Percentiles rank a stretch among this genome's conserved stretches.
These are phyloP conservation scores for Eucalyptus pauciflora DNA, from an alignment of 345 rosid genomes.

Conservation along the genomic window DNA sequence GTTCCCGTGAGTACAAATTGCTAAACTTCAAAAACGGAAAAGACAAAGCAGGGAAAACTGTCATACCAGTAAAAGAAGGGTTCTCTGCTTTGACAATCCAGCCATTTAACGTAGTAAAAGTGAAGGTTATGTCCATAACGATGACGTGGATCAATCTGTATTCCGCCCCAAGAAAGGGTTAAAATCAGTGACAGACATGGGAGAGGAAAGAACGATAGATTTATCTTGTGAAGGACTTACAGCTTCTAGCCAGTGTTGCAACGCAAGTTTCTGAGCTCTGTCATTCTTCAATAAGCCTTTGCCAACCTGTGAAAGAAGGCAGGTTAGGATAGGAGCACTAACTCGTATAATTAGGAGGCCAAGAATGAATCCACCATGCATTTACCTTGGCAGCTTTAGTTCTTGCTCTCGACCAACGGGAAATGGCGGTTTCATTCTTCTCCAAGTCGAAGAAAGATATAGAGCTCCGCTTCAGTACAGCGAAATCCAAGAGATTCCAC, in stretches of 20 bases:
- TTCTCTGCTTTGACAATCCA: constrained; percentile 72
- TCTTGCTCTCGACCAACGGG: constrained; percentile 96
- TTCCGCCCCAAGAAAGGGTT: not conserved
- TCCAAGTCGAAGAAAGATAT: constrained; percentile 80
- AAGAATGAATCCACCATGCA: not conserved
- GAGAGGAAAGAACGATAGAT: not conserved
- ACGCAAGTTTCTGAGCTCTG: constrained; percentile 71
- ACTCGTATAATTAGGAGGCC: not conserved
- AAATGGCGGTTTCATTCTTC: constrained; percentile 90
- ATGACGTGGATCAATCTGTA: constrained; percentile 93
- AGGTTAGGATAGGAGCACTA: not conserved
- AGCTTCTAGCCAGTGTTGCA: constrained; percentile 98
- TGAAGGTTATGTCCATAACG: constrained; percentile 92
- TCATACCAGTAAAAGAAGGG: constrained; percentile 97
- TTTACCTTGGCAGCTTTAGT: constrained; percentile 73
- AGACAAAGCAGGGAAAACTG: not conserved
- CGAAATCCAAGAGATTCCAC: constrained; percentile 92
- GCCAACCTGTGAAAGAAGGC: constrained; percentile 39
- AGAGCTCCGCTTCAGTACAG: constrained; percentile 79
- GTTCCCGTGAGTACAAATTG: not conserved
- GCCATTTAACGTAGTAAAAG: constrained; percentile 73
- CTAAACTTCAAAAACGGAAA: not conserved
- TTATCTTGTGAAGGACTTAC: constrained; percentile 30
- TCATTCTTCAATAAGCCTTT: constrained; percentile 90
- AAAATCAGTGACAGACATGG: not conserved